Conservation (phyloP, 768 basidiomycete genomes). For the Tremella yokohamensis region DNA sequence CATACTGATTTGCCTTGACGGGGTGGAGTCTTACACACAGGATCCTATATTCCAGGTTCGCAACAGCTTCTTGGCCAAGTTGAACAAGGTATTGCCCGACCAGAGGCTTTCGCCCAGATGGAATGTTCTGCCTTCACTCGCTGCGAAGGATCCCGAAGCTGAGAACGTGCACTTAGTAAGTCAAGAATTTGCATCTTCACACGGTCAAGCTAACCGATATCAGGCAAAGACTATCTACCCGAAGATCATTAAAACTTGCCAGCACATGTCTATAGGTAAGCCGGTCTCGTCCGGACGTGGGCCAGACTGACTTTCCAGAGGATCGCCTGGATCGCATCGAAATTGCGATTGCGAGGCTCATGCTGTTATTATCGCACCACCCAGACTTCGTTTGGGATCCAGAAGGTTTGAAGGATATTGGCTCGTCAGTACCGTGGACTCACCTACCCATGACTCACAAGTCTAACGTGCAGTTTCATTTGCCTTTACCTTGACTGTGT, state of each 20-base stretch:
- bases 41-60: constrained; percentile 69
- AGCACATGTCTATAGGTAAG: constrained; percentile 4
- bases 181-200: background rate
- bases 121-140: constrained; percentile 80
- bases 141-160: constrained; percentile 82
- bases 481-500: constrained; percentile 80
- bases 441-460: background rate
- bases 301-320: constrained; percentile 47
- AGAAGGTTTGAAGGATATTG: constrained; percentile 68
- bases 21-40: background rate
- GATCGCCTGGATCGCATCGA: constrained; percentile 64
- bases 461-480: constrained; percentile 63
- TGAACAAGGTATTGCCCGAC: constrained; percentile 62
- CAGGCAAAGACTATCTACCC: constrained; percentile 10
- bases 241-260: constrained; percentile 3
- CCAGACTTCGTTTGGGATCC: constrained; percentile 68
- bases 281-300: too few relatives aligned
- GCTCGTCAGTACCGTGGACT: constrained; percentile 60
- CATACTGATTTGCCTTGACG: background rate
- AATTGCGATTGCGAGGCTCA: constrained; percentile 73
- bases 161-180: constrained; percentile 70
- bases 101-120: constrained; percentile 68
- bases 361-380: constrained; percentile 87
- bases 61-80: constrained; percentile 68
- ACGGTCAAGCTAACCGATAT: background rate